Base-by-base conservation (phyloP, 345 rosid genomes). In the Geranium brycei region DNA sequence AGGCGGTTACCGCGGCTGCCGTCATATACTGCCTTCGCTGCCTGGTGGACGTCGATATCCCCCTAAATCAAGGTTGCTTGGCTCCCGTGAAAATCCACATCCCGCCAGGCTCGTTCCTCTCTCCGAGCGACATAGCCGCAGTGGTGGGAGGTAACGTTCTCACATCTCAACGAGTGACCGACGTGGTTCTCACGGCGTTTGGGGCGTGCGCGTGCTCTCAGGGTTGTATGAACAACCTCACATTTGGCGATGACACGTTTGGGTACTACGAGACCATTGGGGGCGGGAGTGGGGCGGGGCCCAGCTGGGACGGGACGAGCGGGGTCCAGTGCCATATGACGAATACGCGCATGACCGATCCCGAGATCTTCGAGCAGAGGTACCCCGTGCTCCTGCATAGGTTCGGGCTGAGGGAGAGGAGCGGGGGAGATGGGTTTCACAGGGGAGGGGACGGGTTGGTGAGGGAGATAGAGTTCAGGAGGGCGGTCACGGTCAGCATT, bases 271-370 rank as follows among this genome's bases (percentile, higher is more conserved):
- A 93, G 71, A 93, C 99, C 57, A 90, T 93, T 1, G 99, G 95
- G 51, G 96, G 99, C 30, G 99, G 96, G 35, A 78, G 96, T 7
- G 96, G 99, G 8, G 97, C 99, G 0, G 97, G 99, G 63, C 95
- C 96, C 0, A 64, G 68, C 55, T 93, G 97, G 97, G 78, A 85
- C 19, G 99, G 97, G 16, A 87, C 97, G 10, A 86, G 97, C 63
- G 99, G 99, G 55, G 87, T 93, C 67, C 97, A 93, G 65, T 88
- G 96, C 79, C 99, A 93, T 75, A 90, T 93, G 99, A 93, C 97
- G 7, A 93, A 90, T 71, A 93, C 99, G 0, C 89, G 99, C 0
- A 93, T 93, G 91, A 93, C 99, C 8, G 99, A 88, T 84, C 96
- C 97, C 0, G 99, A 93, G 87, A 93, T 90, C 65, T 93, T 93